phyloP scores from a whole-genome alignment of 768 basidiomycete genomes.

The Russula ochroleuca region DNA sequence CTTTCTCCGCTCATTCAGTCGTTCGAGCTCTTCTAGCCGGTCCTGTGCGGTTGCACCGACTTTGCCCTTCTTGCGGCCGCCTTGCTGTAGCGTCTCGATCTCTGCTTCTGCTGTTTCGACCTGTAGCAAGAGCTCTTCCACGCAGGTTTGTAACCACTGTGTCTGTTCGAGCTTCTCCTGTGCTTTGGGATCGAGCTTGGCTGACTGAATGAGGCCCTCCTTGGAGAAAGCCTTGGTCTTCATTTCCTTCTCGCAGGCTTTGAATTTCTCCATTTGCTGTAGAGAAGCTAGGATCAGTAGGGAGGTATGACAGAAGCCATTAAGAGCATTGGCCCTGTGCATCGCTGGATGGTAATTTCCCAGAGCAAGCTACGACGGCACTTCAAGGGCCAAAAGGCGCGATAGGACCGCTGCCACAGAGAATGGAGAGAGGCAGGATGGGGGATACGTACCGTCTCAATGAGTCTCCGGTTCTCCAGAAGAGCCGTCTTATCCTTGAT shows the following conservation, averaged over 20 bases:
- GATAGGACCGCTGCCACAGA: background rate
- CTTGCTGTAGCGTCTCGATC: slow-evolving; percentile 71
- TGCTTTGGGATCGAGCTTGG: slow-evolving; percentile 93
- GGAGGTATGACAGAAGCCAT: background rate
- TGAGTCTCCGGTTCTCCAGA: slow-evolving; percentile 89
- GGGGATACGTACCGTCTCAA: slow-evolving; percentile 78
- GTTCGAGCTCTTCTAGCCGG: slow-evolving; percentile 79
- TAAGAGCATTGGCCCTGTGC: background rate
- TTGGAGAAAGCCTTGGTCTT: slow-evolving; percentile 99
- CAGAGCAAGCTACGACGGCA: background rate
- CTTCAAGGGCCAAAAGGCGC: background rate
- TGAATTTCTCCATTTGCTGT: slow-evolving; percentile 99
- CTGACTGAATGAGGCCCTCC: slow-evolving; percentile 91
- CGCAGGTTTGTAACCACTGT: slow-evolving; percentile 80
- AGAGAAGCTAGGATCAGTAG: slow-evolving; percentile 30
- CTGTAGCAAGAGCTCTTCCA: slow-evolving; percentile 90
- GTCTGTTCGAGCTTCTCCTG: slow-evolving; percentile 92
- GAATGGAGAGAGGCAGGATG: slow-evolving; percentile 1
- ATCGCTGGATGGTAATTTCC: background rate
- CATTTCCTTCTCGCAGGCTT: slow-evolving; percentile 99
- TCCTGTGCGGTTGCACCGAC: slow-evolving; percentile 59
- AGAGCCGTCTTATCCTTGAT: slow-evolving; percentile 97
- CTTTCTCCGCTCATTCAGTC: slow-evolving; percentile 85
- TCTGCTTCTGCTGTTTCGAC: slow-evolving; percentile 95
- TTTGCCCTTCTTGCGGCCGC: slow-evolving; percentile 83